These are phyloP conservation scores for Sinapis alba DNA, from an alignment of 441 rosid genomes.

Conservation along the genomic window DNA sequence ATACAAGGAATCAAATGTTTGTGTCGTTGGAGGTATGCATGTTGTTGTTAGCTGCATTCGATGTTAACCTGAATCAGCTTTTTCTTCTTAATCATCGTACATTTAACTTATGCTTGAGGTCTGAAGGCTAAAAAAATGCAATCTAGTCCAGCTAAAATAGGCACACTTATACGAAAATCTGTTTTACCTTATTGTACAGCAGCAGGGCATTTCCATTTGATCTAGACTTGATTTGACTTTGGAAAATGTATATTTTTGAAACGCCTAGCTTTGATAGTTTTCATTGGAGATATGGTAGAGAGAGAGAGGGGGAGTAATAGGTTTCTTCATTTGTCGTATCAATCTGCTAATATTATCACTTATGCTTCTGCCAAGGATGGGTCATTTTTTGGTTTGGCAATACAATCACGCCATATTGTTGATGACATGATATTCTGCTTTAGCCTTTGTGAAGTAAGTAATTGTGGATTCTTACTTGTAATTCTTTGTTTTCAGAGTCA, in stretches of 20 bases:
- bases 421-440: conserved; percentile 9
- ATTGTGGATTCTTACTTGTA: conserved; percentile 20
- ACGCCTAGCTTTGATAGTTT: conserved; percentile 9
- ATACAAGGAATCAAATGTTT: conserved; percentile 76
- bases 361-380: conserved; percentile 14
- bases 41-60: conserved; percentile 44
- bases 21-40: conserved; percentile 99
- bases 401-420: conserved; percentile 15
- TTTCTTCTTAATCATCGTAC: conserved; percentile 21
- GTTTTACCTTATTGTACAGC: conserved; percentile 8
- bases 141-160: conserved; percentile 15
- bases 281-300: conserved; percentile 15
- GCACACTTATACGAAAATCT: conserved; percentile 11
- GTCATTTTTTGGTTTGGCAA: conserved; percentile 20
- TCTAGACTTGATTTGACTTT: conserved; percentile 12
- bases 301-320: conserved; percentile 1
- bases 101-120: conserved; percentile 12
- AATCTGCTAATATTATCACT: conserved; percentile 10
- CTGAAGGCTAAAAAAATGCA: conserved; percentile 23
- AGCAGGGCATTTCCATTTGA: conserved; percentile 10
- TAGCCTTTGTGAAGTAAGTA: conserved; percentile 17
- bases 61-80: conserved; percentile 17
- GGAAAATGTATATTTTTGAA: conserved; percentile 8
- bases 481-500: conserved; percentile 62
- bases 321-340: conserved; percentile 17